Percentiles rank a stretch among this genome's conserved stretches.
Conservation (phyloP, 2,329 filamentous ascomycete species). For the Magnaporthiopsis rhizophila region DNA sequence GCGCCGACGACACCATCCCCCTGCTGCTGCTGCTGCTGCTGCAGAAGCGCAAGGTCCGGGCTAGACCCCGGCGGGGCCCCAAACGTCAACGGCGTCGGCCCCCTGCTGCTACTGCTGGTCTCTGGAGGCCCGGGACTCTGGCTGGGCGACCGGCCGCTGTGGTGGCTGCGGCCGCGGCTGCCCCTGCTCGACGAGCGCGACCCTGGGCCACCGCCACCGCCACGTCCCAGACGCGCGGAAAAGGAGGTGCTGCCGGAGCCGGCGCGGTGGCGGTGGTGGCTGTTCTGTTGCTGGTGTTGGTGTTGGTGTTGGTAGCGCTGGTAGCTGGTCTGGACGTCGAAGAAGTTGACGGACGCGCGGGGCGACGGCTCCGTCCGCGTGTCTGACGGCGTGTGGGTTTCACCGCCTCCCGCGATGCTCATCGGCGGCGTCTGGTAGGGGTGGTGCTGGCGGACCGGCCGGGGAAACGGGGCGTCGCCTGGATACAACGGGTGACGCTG, state of each 20-base stretch:
- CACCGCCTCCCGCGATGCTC: constrained; percentile 8
- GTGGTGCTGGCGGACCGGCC: not conserved
- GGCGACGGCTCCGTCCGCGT: constrained; percentile 36
- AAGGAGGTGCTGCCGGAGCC: constrained; percentile 7
- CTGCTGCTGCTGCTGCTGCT: not conserved
- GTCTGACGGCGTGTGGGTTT: constrained; percentile 27
- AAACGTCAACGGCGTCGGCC: not conserved
- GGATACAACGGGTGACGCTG: not conserved
- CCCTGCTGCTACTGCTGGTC: not conserved
- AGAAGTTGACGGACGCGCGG: constrained; percentile 19
- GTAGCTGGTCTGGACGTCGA: constrained; percentile 23
- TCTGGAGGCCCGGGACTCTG: constrained; percentile 7
- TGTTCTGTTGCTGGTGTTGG: not conserved
- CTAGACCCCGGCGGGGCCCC: constrained; percentile 2
- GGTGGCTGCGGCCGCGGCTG: not conserved
- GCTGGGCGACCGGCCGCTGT: constrained; percentile 7
- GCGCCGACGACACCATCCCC: not conserved
- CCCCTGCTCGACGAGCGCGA: constrained; percentile 3
- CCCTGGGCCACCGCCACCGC: not conserved
- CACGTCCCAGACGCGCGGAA: not conserved
- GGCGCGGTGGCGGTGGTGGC: constrained; percentile 1
- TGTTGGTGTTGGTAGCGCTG: constrained; percentile 18
- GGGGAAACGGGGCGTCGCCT: not conserved
- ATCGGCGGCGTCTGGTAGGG: constrained; percentile 6
- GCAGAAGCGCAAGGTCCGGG: constrained; percentile 5